Base-by-base conservation (phyloP, 2,329 filamentous ascomycete species). In the Colletotrichum ledebouriae region DNA sequence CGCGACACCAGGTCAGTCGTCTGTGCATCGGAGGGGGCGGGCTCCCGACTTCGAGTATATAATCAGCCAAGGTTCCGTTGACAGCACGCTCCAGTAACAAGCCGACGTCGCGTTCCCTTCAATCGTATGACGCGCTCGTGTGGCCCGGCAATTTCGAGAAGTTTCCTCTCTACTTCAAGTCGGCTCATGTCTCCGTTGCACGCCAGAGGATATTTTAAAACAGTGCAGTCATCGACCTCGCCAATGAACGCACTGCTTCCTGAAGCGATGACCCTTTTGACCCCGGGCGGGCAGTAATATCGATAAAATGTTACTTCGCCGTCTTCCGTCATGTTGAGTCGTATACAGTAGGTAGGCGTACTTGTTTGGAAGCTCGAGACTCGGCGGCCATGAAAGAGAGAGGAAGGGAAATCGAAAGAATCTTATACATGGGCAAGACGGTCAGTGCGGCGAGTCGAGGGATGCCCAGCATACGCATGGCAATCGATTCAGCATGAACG, bases 191-290 rank as follows among this genome's bases (percentile, higher is more conserved):
- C 20, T 29, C 20, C 25, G 46, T 10, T 25, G 9, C 3, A 15
- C 29, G 29, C 29, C 0, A 49, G 46, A 15, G 46, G 6, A 49
- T 49, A 49, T 20, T 49, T 49, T 20, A 49, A 29, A 3, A 49
- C 46, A 29, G 46, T 49, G 46, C 10, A 12, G 4, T 49, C 46
- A 15, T 49, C 46, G 17, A 49, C 10, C 13, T 49, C 46, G 9
- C 46, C 46, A 6, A 49, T 49, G 46, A 29, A 49, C 17, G 46
- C 46, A 7, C 46, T 49, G 13, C 46, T 29, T 49, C 46, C 46
- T 5, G 17, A 10, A 3, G 46, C 46, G 13, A 49, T 29, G 2
- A 49, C 13, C 10, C 4, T 1, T 49, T 46, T 46, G 12, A 46
- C 42, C 5, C 42, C n/a, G 1, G 42, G 42, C 15, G 42, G 42